Conservation (phyloP, 345 rosid genomes). For the Lumnitzera littorea region DNA sequence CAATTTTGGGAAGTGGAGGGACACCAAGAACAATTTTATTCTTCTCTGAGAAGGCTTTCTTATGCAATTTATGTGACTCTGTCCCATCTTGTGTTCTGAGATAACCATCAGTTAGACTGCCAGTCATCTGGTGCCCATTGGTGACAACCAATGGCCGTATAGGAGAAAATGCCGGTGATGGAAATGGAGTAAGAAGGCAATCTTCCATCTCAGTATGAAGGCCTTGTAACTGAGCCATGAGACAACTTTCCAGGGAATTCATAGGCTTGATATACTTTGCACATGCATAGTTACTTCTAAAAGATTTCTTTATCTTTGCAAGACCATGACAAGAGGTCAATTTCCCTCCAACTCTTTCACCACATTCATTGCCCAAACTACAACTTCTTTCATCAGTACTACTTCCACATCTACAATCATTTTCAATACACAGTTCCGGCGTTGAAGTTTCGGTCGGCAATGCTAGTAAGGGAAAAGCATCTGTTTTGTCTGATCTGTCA, state of each 20-base stretch:
- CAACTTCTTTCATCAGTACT: background rate
- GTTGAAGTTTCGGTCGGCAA: conserved; percentile 20
- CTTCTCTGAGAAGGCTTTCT: conserved; percentile 15
- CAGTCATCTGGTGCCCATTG: conserved; percentile 45
- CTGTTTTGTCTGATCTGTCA: conserved; percentile 14
- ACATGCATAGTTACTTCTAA: conserved; percentile 27
- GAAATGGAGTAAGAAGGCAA: conserved; percentile 29
- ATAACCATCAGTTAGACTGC: conserved; percentile 29
- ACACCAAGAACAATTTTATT: conserved; percentile 24
- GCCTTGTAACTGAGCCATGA: conserved; percentile 56
- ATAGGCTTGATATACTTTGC: conserved; percentile 34
- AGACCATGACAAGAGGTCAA: conserved; percentile 17
- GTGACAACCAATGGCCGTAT: conserved; percentile 54
- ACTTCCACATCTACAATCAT: conserved; percentile 9
- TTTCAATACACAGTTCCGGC: conserved; percentile 14
- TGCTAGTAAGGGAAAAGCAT: conserved; percentile 18
- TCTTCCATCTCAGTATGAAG: conserved; percentile 42
- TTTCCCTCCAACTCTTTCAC: conserved; percentile 14
- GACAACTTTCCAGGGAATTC: conserved; percentile 52
- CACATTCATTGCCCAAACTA: conserved; percentile 1
- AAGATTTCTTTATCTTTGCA: conserved; percentile 28
- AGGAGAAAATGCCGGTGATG: conserved; percentile 31
- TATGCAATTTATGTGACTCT: conserved; percentile 15
- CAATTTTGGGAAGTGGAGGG: conserved; percentile 43
- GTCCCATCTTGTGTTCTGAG: background rate